Evolutionary conservation across 495 filamentous ascomycete genomes (phyloP).

Genomic region (Tuber indicum): DNA sequence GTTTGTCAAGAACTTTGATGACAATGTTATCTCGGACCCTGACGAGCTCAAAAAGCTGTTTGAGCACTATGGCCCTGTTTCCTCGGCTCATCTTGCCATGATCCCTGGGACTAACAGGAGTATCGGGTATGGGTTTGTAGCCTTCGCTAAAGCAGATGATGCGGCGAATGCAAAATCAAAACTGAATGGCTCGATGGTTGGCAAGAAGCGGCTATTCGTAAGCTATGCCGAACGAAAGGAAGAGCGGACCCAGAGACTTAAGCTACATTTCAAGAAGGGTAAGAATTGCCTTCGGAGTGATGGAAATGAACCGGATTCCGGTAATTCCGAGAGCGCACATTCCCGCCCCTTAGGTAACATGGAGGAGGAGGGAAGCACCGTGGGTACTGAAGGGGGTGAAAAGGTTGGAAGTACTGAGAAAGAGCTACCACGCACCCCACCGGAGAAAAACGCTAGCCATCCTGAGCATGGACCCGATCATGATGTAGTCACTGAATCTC

Average conservation of each 20-base stretch:
- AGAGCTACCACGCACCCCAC: background rate
- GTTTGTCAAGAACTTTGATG: slow-evolving; percentile 90
- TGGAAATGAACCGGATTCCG: background rate
- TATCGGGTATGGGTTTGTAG: slow-evolving; percentile 97
- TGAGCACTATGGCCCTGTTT: slow-evolving; percentile 82
- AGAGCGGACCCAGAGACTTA: slow-evolving; percentile 40
- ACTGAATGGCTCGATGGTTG: slow-evolving; percentile 63
- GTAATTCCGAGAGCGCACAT: background rate
- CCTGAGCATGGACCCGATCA: background rate
- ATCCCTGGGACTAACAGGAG: slow-evolving; percentile 78
- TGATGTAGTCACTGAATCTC: background rate
- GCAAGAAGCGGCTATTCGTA: slow-evolving; percentile 40
- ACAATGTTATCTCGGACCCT: slow-evolving; percentile 32
- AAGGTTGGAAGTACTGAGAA: background rate
- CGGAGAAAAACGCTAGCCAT: background rate
- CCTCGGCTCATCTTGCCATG: slow-evolving; percentile 85
- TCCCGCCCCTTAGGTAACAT: background rate
- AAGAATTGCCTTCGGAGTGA: background rate
- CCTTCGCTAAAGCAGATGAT: slow-evolving; percentile 83
- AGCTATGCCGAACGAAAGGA: slow-evolving; percentile 42
- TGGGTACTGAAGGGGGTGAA: background rate
- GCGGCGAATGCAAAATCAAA: slow-evolving; percentile 80
- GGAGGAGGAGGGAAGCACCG: background rate
- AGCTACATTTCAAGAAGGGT: slow-evolving; percentile 9
- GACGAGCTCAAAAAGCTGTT: slow-evolving; percentile 61